Base-by-base conservation (phyloP, 345 rosid species). In the Leavenworthia alabamica region DNA sequence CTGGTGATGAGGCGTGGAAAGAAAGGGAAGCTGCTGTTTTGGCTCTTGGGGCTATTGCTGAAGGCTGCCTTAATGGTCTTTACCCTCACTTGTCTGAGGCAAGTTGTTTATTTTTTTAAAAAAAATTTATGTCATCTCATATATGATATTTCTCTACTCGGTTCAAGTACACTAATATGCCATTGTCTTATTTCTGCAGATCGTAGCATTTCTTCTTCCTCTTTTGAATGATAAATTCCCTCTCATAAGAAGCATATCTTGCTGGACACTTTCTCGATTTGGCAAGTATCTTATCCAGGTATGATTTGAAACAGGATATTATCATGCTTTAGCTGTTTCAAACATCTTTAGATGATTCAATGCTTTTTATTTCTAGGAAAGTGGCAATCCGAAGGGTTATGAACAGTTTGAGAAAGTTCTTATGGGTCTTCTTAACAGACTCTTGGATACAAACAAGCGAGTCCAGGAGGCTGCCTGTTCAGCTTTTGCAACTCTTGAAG, bases 381-480 rank as follows among this genome's bases (percentile, higher is more conserved):
- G 67, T 68, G 82, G 80, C 69, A 66, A 79, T 73, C 74, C 81
- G 32, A 84, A 80, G 72, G 97, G 99, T 32, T 79, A 67, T 42
- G 90, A 88, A 46, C 95, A 86, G 71, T 90, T 88, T 69, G 90
- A 88, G 75, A 77, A 77, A 60, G 90, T 83, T 46, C 96, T 94
- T 39, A 80, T 73, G 84, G 95, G 95, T 62, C 85, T 94, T 64
- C 71, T 94, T 20, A 80, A 62, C 39, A 82, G 96, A 74, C 81
- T 90, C 68, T 76, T 90, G 77, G 99, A 94, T 75, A 68, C 81
- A 9, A 94, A 94, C 73, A 94, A 94, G 83, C 79, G 96, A 64
- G 99, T 94, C 42, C 99, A 94, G 73, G 97, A 88, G 79, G 99
- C 99, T 66, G 99, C 99, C 45, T 94, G 99, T 78, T 94, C 99